phyloP scores from a whole-genome alignment of 2,329 filamentous ascomycete species.

The Botryotinia globosa region DNA sequence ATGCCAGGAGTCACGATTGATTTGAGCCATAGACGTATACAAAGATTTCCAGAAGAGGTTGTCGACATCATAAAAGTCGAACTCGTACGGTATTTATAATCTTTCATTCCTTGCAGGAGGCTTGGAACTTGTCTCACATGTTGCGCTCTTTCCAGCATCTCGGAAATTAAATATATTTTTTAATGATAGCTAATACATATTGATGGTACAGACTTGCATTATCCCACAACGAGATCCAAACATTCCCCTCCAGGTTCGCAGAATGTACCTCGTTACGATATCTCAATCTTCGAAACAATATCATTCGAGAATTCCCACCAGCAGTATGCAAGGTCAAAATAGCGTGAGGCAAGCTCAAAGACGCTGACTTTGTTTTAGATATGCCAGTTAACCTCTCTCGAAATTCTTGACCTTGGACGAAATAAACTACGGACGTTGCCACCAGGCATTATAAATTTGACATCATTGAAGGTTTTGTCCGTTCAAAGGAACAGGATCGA shows the following conservation, averaged over 20 bases:
- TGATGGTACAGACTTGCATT: constrained; percentile 61
- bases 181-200: constrained; percentile 29
- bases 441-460: constrained; percentile 73
- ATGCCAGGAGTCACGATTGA: constrained; percentile 72
- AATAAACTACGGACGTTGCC: constrained; percentile 80
- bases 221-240: constrained; percentile 73
- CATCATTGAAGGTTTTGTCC: constrained; percentile 84
- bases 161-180: neutral
- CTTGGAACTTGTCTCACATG: constrained; percentile 5
- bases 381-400: constrained; percentile 78
- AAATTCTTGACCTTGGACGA: constrained; percentile 88
- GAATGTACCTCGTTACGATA: constrained; percentile 78
- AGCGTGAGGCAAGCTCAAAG: neutral
- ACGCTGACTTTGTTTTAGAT: constrained; percentile 53
- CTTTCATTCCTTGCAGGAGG: constrained; percentile 20
- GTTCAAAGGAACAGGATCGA: constrained; percentile 84
- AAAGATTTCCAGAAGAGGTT: constrained; percentile 42
- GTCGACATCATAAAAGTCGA: constrained; percentile 41
- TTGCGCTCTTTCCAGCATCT: neutral
- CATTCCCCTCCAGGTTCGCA: constrained; percentile 67
- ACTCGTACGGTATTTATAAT: constrained; percentile 36
- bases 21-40: constrained; percentile 71
- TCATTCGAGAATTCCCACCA: constrained; percentile 64
- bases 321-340: constrained; percentile 48
- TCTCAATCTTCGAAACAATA: constrained; percentile 75